phyloP scores from a whole-genome alignment of 2,329 filamentous ascomycete species.

The Hymenoscyphus albidus region DNA sequence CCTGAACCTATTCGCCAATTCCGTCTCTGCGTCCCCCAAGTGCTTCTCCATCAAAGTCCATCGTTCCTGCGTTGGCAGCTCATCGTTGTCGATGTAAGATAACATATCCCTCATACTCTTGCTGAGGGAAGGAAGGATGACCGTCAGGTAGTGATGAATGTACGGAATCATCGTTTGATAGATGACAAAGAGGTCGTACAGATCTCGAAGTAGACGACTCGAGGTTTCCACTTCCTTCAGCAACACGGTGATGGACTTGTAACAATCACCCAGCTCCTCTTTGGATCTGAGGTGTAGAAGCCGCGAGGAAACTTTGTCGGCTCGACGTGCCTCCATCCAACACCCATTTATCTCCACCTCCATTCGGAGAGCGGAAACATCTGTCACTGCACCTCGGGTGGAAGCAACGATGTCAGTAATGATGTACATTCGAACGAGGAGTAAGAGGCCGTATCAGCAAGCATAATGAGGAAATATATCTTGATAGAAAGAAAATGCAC shows the following conservation, averaged over 20 bases:
- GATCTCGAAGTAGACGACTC: constrained; percentile 47
- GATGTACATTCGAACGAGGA: constrained; percentile 14
- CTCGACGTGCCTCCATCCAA: constrained; percentile 51
- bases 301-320: constrained; percentile 44
- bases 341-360: constrained; percentile 41
- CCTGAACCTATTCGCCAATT: constrained; percentile 50
- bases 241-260: constrained; percentile 46
- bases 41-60: constrained; percentile 58
- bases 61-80: constrained; percentile 44
- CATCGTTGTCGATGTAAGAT: constrained; percentile 48
- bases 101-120: constrained; percentile 52
- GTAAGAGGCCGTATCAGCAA: constrained; percentile 11
- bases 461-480: constrained; percentile 14
- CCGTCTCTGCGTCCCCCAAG: constrained; percentile 50
- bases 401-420: constrained; percentile 20
- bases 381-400: constrained; percentile 24
- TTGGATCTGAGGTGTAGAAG: constrained; percentile 48
- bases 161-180: constrained; percentile 48
- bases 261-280: constrained; percentile 40
- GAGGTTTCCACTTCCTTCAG: constrained; percentile 37
- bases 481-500: neutral
- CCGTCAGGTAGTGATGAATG: constrained; percentile 52
- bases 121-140: constrained; percentile 53
- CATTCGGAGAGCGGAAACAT: constrained; percentile 32
- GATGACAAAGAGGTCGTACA: constrained; percentile 52